Evolutionary conservation across 108 stramenopile genomes (phyloP).

Genomic region (Cyclostephanos tholiformis): DNA sequence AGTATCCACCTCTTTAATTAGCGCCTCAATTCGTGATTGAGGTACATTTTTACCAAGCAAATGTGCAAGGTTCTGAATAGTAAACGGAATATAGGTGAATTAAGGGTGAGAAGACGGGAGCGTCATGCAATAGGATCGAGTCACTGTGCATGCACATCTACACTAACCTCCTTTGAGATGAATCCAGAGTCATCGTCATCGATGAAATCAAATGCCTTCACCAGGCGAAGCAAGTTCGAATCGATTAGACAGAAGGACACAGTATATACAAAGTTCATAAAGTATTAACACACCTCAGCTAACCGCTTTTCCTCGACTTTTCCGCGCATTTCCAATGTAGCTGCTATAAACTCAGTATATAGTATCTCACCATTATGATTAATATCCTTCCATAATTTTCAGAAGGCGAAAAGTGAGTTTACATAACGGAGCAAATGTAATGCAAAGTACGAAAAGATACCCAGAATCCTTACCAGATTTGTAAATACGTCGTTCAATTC

Average conservation of each 20-base stretch:
- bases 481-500: slow-evolving; percentile 76
- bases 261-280: too few relatives aligned
- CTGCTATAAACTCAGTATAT: slow-evolving; percentile 94
- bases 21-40: slow-evolving; percentile 60
- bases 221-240: slow-evolving; percentile 10
- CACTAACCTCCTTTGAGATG: slow-evolving; percentile 66
- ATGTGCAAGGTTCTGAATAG: slow-evolving; percentile 52
- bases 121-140: neutral
- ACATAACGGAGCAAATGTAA: neutral
- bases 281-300: slow-evolving; percentile 53
- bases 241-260: neutral
- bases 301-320: slow-evolving; percentile 76
- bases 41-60: slow-evolving; percentile 73
- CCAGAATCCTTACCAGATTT: slow-evolving; percentile 37
- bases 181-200: slow-evolving; percentile 88
- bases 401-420: neutral
- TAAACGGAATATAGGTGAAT: neutral
- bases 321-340: slow-evolving; percentile 85
- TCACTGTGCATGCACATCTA: neutral
- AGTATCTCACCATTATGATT: slow-evolving; percentile 77
- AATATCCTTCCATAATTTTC: slow-evolving; percentile 48
- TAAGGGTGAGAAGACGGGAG: too few relatives aligned
- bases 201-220: slow-evolving; percentile 86
- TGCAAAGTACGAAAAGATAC: neutral
- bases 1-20: slow-evolving; percentile 92